Evolutionary conservation across 1,284 basidiomycete species (phyloP).

Genomic region (Erythrobasidium hasegawianum): DNA sequence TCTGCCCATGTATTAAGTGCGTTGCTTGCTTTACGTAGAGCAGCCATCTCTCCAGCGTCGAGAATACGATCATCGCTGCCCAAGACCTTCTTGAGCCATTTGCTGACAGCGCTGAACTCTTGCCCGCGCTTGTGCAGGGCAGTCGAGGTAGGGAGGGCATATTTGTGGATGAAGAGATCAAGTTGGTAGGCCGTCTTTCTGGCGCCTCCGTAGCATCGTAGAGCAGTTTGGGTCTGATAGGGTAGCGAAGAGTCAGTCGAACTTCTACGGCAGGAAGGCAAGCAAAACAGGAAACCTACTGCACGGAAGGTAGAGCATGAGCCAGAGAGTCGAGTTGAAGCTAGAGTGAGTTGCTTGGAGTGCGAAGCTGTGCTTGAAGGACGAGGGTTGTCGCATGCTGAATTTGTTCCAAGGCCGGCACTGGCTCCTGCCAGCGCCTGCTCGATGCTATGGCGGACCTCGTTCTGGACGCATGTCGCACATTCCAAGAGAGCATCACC

Average conservation of each 20-base stretch:
- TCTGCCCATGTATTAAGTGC: slow-evolving; percentile 24
- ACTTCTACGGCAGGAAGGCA: neutral
- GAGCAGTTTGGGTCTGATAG: slow-evolving; percentile 27
- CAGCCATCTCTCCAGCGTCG: slow-evolving; percentile 24
- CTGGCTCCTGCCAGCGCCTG: slow-evolving; percentile 16
- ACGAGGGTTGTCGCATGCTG: slow-evolving; percentile 13
- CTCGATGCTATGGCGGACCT: slow-evolving; percentile 29
- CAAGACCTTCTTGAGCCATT: slow-evolving; percentile 34
- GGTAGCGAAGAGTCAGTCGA: neutral
- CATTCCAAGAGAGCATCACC: slow-evolving; percentile 18
- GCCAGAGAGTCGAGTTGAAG: slow-evolving; percentile 23
- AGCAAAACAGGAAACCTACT: slow-evolving; percentile 6
- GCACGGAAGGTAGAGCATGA: slow-evolving; percentile 31
- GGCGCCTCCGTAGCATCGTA: slow-evolving; percentile 30
- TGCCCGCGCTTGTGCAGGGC: slow-evolving; percentile 32
- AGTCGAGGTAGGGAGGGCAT: slow-evolving; percentile 31
- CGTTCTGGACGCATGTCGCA: slow-evolving; percentile 24
- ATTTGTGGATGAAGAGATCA: slow-evolving; percentile 33
- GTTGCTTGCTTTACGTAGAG: slow-evolving; percentile 11
- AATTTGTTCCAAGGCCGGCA: neutral
- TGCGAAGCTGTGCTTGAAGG: slow-evolving; percentile 9
- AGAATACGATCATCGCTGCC: slow-evolving; percentile 17
- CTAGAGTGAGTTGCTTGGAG: slow-evolving; percentile 28
- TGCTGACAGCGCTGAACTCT: slow-evolving; percentile 28
- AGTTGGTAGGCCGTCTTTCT: slow-evolving; percentile 33